These are phyloP conservation scores for Hordeum marinum DNA, from an alignment of 176 grass and related monocot species.

Conservation along the genomic window DNA sequence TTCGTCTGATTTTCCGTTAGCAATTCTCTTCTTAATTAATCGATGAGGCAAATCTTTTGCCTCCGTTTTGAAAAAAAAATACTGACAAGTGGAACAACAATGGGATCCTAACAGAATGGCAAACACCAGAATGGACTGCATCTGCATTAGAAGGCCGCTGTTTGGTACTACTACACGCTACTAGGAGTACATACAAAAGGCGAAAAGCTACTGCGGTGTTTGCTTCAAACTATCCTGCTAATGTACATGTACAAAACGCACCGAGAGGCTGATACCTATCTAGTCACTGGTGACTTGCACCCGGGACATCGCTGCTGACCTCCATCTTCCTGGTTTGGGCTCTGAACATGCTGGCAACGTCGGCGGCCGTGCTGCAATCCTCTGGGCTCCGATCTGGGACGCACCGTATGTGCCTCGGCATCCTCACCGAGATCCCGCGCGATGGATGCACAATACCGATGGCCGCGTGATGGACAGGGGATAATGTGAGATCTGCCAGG, in stretches of 20 bases:
- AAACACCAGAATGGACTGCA: not conserved
- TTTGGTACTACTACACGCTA: not conserved
- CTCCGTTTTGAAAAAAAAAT: too few species aligned
- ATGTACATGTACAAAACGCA: conserved; percentile 17
- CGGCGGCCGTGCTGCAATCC: conserved; percentile 56
- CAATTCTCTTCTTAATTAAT: too few species aligned
- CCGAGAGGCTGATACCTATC: not conserved
- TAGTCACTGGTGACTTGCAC: not conserved
- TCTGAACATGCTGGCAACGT: conserved; percentile 68
- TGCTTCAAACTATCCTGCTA: conserved; percentile 9
- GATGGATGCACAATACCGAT: conserved; percentile 72
- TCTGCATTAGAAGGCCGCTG: not conserved
- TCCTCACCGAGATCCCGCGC: conserved; percentile 79
- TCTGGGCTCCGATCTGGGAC: conserved; percentile 57
- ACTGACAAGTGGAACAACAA: not conserved
- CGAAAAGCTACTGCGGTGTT: not conserved
- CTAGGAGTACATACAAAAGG: not conserved
- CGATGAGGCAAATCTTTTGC: too few species aligned
- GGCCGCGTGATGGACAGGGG: conserved; percentile 82
- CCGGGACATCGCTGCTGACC: conserved; percentile 26
- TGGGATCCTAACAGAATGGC: not conserved
- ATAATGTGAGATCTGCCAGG: conserved; percentile 71
- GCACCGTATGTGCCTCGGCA: conserved; percentile 64
- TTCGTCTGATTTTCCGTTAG: too few species aligned
- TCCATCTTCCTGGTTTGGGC: conserved; percentile 81